Base-by-base conservation (phyloP, 169 alveolate species). In the Plasmodium billcollinsi region DNA sequence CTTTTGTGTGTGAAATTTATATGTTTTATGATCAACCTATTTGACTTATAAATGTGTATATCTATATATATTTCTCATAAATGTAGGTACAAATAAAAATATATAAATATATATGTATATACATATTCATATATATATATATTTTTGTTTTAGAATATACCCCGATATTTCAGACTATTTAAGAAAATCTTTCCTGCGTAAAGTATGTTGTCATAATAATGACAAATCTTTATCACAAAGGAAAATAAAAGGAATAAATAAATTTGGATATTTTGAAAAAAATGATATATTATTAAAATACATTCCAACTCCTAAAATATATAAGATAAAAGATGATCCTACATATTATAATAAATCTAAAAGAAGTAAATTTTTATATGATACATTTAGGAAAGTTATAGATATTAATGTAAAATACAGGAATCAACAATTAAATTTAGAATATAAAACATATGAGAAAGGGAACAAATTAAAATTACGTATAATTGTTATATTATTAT, bases 341-440 rank as follows among this genome's bases (percentile, higher is more conserved):
- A 52, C 61, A 50, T 59, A 71, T 65, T 29, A 71, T 54, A 66
- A 7, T 14, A 71, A 66, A 24, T 47, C 65, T 61, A 70, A 62
- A 29, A 86, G 54, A 66, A 62, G 39, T 12, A 86, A 71, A 33
- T 72, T 62, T 12, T 45, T 86, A 47, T 86, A 49, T 45, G 73
- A 59, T 29, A 62, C 71, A 1, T 71, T 86, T 8, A 59, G 70
- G 58, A 70, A 62, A 58, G 43, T 72, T 71, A 39, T 72, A 72
- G 76, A 73, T 8, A 59, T 73, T 9, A 86, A 73, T 14, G 61
- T 86, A 59, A 73, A 70, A 33, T 86, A 86, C 61, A 63, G 92
- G 39, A 86, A 86, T 72, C 92, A 86, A 47, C 92, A 86, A 54
- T 33, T 86, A 73, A 86, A 86, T 67, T 86, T 86, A 39, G 92